A percentile compares a stretch with the other conserved stretches of the same genome.
Evolutionary conservation across 352 stramenopile species (phyloP).

Genomic region (Pythium aristosporum): DNA sequence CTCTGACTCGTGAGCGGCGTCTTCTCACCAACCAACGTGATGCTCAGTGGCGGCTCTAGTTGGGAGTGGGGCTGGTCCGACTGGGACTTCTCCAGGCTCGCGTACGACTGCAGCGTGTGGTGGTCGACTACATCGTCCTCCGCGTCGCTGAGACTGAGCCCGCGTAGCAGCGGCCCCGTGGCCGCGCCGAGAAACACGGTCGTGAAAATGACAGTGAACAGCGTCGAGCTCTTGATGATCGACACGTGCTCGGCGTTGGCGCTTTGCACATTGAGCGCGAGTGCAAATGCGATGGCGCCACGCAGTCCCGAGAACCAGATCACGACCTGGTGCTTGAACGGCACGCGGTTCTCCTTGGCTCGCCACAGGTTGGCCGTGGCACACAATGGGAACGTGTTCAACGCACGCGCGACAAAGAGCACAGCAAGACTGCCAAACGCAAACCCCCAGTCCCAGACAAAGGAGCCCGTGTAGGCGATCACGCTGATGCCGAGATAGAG

Average conservation of each 20-base stretch:
- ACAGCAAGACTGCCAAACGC: conserved; percentile 29
- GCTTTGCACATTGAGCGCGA: conserved; percentile 65
- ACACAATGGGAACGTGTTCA: conserved; percentile 81
- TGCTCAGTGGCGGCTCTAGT: neutral
- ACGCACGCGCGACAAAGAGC: conserved; percentile 47
- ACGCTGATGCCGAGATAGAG: conserved; percentile 66
- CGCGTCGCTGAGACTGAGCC: conserved; percentile 24
- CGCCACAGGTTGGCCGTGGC: conserved; percentile 49
- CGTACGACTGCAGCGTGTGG: neutral
- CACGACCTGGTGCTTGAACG: conserved; percentile 63
- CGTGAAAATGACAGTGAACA: conserved; percentile 61
- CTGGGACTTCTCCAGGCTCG: neutral
- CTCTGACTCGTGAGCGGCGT: neutral
- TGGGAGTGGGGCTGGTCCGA: neutral
- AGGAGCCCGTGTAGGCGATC: conserved; percentile 53
- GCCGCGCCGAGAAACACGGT: conserved; percentile 45
- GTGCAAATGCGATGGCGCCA: conserved; percentile 91
- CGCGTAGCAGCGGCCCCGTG: conserved; percentile 38
- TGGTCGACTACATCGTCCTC: neutral
- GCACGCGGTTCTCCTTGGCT: conserved; percentile 39
- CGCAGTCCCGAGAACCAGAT: conserved; percentile 93
- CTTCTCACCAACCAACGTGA: neutral
- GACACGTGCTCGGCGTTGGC: conserved; percentile 31
- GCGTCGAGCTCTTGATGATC: conserved; percentile 48
- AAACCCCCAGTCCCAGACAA: conserved; percentile 74